Conservation (phyloP, 2,329 filamentous ascomycete genomes). For the Alternaria conjuncta region DNA sequence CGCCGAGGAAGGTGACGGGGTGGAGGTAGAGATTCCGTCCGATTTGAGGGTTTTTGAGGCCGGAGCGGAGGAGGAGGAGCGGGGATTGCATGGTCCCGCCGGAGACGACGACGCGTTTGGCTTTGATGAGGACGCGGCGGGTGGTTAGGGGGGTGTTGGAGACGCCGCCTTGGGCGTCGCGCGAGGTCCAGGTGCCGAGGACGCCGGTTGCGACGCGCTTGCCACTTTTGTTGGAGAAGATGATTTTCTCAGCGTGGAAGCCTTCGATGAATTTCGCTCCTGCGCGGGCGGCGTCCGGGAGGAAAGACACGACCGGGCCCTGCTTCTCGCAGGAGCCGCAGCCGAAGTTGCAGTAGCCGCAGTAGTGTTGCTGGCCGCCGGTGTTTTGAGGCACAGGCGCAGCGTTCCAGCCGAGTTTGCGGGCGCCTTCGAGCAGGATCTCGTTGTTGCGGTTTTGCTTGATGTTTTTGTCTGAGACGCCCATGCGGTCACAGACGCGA, state of each 20-base stretch:
- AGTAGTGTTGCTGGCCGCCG: slow-evolving; percentile 74
- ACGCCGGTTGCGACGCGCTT: slow-evolving; percentile 71
- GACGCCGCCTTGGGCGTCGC: slow-evolving; percentile 67
- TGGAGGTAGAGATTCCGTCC: slow-evolving; percentile 84
- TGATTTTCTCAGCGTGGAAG: slow-evolving; percentile 71
- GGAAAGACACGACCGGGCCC: slow-evolving; percentile 76
- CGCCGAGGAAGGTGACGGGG: slow-evolving; percentile 65
- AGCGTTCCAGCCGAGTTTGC: slow-evolving; percentile 74
- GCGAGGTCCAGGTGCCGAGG: slow-evolving; percentile 75
- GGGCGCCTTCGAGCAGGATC: slow-evolving; percentile 75
- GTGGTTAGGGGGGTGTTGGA: slow-evolving; percentile 59
- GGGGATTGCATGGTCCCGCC: slow-evolving; percentile 80
- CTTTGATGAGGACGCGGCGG: slow-evolving; percentile 73
- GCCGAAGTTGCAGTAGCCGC: slow-evolving; percentile 67
- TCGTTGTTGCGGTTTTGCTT: slow-evolving; percentile 76
- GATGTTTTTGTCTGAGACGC: slow-evolving; percentile 69
- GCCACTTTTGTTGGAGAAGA: slow-evolving; percentile 67
- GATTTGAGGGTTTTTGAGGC: slow-evolving; percentile 80
- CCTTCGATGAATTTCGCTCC: slow-evolving; percentile 87
- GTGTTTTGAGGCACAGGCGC: slow-evolving; percentile 80
- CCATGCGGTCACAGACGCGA: slow-evolving; percentile 79
- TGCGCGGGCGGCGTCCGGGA: slow-evolving; percentile 78
- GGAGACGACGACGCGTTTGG: slow-evolving; percentile 81
- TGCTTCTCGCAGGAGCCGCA: slow-evolving; percentile 74
- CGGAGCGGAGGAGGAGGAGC: slow-evolving; percentile 76